These are phyloP conservation scores for Pyrenophora tritici-repentis DNA, from an alignment of 2,329 filamentous ascomycete genomes.

Conservation along the genomic window DNA sequence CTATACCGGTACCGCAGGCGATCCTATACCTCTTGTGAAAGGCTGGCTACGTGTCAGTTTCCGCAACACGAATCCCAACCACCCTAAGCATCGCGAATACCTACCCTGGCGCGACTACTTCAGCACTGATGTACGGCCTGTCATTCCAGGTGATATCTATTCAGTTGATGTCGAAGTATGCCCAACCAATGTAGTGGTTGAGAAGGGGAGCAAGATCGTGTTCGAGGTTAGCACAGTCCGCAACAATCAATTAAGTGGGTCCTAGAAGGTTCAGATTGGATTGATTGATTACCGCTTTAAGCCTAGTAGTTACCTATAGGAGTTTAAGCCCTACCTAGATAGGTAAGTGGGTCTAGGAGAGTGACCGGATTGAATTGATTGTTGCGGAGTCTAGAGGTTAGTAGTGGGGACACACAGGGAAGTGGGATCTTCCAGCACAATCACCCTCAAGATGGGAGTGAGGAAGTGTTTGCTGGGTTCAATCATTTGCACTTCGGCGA, in stretches of 20 bases:
- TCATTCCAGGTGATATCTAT: neutral
- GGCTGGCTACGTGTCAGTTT: neutral
- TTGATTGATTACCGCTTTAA: too few relatives aligned
- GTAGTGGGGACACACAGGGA: neutral
- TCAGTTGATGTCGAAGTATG: neutral
- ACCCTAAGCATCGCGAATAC: neutral
- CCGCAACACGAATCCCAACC: neutral
- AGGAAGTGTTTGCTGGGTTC: too few relatives aligned
- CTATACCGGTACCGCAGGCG: neutral
- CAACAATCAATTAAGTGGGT: too few relatives aligned
- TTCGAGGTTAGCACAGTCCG: too few relatives aligned
- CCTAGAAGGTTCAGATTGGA: too few relatives aligned
- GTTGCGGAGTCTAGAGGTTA: neutral
- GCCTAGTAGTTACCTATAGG: too few relatives aligned
- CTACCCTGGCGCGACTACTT: neutral
- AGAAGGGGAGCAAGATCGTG: neutral
- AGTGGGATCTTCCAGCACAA: too few relatives aligned
- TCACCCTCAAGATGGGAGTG: too few relatives aligned
- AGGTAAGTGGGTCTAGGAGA: too few relatives aligned
- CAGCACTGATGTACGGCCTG: neutral
- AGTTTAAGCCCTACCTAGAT: too few relatives aligned
- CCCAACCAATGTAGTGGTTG: neutral
- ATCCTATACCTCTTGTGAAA: neutral
- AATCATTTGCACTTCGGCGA: too few relatives aligned
- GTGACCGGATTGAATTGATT: too few relatives aligned